These are phyloP conservation scores for Pholiota conissans DNA, from an alignment of 768 basidiomycete species.

Conservation along the genomic window DNA sequence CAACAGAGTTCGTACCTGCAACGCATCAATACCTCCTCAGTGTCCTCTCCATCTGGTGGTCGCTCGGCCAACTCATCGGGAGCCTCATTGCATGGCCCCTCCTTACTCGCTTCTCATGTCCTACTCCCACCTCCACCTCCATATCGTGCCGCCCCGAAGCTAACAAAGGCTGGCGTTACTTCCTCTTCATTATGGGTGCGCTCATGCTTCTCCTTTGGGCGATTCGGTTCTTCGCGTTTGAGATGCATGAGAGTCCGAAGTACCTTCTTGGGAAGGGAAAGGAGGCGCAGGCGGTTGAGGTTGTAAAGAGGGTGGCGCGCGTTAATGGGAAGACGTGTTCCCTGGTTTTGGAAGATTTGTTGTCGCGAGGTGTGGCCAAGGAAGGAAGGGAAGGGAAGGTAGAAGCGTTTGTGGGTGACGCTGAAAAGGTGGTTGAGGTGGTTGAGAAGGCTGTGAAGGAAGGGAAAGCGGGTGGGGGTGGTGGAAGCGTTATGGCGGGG, in stretches of 20 bases:
- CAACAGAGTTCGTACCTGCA: conserved; percentile 65
- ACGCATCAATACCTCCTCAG: conserved; percentile 78
- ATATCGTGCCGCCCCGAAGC: conserved; percentile 2
- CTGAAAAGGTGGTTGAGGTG: too few relatives aligned
- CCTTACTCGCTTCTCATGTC: conserved; percentile 66
- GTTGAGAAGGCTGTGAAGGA: too few relatives aligned
- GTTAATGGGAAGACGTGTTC: conserved; percentile 51
- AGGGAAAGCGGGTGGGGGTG: too few relatives aligned
- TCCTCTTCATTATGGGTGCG: conserved; percentile 71
- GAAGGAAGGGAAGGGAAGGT: too few relatives aligned
- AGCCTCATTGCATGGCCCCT: conserved; percentile 74
- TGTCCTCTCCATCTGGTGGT: conserved; percentile 79
- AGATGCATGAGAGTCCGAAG: conserved; percentile 72
- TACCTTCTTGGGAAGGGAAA: conserved; percentile 71
- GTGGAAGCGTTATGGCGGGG: too few relatives aligned
- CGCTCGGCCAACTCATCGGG: conserved; percentile 69
- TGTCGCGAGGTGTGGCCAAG: too few relatives aligned
- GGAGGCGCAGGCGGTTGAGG: conserved; percentile 61
- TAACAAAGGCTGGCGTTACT: conserved; percentile 77
- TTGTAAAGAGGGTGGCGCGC: conserved; percentile 62
- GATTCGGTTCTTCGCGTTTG: conserved; percentile 53
- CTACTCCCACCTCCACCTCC: conserved; percentile 11
- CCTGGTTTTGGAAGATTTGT: conserved; percentile 56
- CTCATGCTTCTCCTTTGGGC: conserved; percentile 64
- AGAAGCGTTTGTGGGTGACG: too few relatives aligned